Evolutionary conservation across 306 rosid species (phyloP), one percentile per base, ranked within the genome.

Genomic region (Chamaecrista fasciculata): DNA sequence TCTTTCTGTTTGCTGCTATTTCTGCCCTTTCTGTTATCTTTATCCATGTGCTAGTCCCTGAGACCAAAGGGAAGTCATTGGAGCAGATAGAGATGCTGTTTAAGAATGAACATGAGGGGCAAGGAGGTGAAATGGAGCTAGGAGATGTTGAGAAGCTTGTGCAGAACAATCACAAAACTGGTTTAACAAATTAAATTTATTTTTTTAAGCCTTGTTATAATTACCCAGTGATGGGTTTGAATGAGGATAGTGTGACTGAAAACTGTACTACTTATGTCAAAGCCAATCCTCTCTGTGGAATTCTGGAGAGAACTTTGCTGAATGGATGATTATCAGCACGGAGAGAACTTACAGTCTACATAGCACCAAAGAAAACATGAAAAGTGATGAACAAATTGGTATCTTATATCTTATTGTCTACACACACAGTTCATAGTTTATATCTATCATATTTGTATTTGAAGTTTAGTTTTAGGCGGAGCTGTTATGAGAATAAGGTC

Each of bases 131-230:
- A 73, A 76, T 72, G 80, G 94, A 90, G 83, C 86, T 87, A 33
- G 88, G 88, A 80, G 98, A 93, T 79, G 96, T 76, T 16, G 91
- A 90, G 77, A 89, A 86, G 56, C 97, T 93, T 81, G 96, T 93
- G 81, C 94, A 82, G 82, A 85, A 70, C 75, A n/a, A n/a, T n/a
- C n/a, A n/a, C n/a, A 78, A 78, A 82, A 59, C 69, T 53, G 75
- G 46, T 51, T 65, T 55, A 44, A 82, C 72, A 70, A 78, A 70
- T 74, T 82, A 74, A 19, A 66, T 47, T 20, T n/a, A n/a, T n/a
- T n/a, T n/a, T n/a, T 6, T 57, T 20, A 21, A 61, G 49, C 40
- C 18, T 4, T 28, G 6, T 31, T 15, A 46, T 19, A 8, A 8
- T 44, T 26, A 48, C 72, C 28, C 44, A 11, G 37, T 83, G 84